Evolutionary conservation across 2,329 filamentous ascomycete genomes (phyloP).

Genomic region (Chaetomiaceae sp.): DNA sequence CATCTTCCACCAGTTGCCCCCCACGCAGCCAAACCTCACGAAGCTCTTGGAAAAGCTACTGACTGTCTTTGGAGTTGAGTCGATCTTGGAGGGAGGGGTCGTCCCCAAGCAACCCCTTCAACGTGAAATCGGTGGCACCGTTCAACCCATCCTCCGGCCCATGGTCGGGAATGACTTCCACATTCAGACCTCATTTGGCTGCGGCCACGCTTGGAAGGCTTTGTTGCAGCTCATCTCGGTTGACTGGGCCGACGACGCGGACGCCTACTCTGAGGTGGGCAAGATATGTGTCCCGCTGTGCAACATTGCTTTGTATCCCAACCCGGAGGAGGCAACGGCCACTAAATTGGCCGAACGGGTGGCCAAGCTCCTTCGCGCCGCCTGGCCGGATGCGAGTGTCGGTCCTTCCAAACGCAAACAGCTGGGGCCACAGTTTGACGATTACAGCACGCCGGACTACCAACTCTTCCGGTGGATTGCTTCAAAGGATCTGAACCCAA

Average conservation of each 20-base stretch:
- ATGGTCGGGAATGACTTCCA: slow-evolving; percentile 4
- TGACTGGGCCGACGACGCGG: too few species aligned
- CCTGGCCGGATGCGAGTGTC: slow-evolving; percentile 1
- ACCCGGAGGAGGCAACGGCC: background rate
- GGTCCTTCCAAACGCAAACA: background rate
- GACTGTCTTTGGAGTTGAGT: background rate
- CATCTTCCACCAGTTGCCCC: background rate
- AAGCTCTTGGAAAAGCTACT: slow-evolving; percentile 3
- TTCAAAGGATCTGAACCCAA: slow-evolving; percentile 5
- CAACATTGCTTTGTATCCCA: background rate
- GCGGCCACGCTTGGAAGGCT: background rate
- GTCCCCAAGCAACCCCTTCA: slow-evolving; percentile 5
- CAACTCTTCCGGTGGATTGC: slow-evolving; percentile 5
- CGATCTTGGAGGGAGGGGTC: background rate
- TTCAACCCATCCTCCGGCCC: background rate
- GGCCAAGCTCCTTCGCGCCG: slow-evolving; percentile 1
- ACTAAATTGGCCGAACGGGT: background rate
- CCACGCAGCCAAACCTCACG: background rate
- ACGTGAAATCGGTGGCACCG: background rate
- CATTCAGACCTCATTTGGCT: background rate
- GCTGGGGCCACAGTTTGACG: slow-evolving; percentile 1
- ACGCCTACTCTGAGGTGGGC: too few species aligned
- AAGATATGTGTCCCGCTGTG: background rate
- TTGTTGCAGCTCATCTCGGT: background rate
- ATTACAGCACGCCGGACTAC: background rate